Conservation (phyloP, 192 early-diverging fungal species). For the Coemansia brasiliensis region DNA sequence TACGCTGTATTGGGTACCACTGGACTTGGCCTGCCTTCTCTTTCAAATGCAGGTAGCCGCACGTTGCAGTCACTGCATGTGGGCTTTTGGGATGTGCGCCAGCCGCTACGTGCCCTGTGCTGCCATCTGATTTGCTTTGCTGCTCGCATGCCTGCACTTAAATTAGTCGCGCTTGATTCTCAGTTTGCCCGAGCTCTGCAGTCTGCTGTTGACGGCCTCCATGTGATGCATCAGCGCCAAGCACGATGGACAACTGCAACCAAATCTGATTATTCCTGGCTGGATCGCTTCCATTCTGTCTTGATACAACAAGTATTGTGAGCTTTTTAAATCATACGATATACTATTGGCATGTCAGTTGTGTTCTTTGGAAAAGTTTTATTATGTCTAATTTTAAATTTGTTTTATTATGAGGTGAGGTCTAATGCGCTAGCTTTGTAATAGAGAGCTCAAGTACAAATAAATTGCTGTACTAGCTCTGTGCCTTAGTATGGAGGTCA, state of each 20-base stretch:
- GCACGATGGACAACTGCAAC: conserved; percentile 5
- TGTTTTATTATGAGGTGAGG: too few species aligned
- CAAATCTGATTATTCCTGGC: conserved; percentile 5
- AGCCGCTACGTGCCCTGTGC: conserved; percentile 10
- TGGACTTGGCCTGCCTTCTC: not conserved
- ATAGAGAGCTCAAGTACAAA: too few species aligned
- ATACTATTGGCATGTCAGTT: too few species aligned
- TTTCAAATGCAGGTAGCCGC: not conserved
- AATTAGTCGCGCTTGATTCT: not conserved
- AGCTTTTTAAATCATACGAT: too few species aligned
- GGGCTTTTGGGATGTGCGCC: conserved; percentile 30
- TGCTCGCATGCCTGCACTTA: conserved; percentile 1
- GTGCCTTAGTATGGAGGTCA: too few species aligned
- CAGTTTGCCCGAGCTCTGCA: conserved; percentile 10
- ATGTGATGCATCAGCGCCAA: conserved; percentile 9
- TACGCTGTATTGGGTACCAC: not conserved
- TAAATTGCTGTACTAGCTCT: too few species aligned
- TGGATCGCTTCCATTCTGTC: not conserved
- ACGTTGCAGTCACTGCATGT: conserved; percentile 12
- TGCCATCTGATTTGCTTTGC: conserved; percentile 6
- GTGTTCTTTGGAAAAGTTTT: too few species aligned
- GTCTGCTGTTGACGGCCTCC: conserved; percentile 5
- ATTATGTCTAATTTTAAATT: too few species aligned
- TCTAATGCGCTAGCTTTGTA: too few species aligned
- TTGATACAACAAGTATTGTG: too few species aligned